Conservation (phyloP, 306 rosid species). For the Fagus sylvatica region DNA sequence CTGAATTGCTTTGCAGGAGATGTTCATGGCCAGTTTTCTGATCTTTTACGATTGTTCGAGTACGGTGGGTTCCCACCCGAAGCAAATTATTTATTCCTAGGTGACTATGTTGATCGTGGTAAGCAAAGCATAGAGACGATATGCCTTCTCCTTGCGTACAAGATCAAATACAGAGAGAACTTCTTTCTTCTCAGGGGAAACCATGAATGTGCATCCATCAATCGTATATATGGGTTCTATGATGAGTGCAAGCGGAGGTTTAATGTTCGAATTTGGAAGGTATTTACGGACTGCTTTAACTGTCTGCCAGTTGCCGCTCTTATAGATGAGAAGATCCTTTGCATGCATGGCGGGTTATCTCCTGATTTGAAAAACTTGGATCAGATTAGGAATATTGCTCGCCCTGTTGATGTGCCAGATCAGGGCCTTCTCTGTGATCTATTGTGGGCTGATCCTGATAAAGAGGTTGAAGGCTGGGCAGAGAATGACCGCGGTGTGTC, state of each 20-base stretch:
- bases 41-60: slow-evolving; percentile 74
- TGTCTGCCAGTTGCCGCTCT: slow-evolving; percentile 82
- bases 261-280: slow-evolving; percentile 78
- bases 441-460: slow-evolving; percentile 91
- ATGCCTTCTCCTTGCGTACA: slow-evolving; percentile 80
- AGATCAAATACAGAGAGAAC: slow-evolving; percentile 82
- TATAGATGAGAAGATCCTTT: slow-evolving; percentile 81
- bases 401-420: slow-evolving; percentile 82
- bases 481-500: slow-evolving; percentile 90
- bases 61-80: slow-evolving; percentile 84
- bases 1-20: slow-evolving; percentile 54
- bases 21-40: slow-evolving; percentile 84
- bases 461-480: slow-evolving; percentile 85
- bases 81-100: slow-evolving; percentile 81
- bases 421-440: slow-evolving; percentile 86
- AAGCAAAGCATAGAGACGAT: slow-evolving; percentile 85
- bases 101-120: slow-evolving; percentile 90
- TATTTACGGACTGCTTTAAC: slow-evolving; percentile 82
- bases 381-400: slow-evolving; percentile 78
- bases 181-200: slow-evolving; percentile 89
- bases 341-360: slow-evolving; percentile 88
- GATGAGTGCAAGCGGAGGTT: slow-evolving; percentile 88
- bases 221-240: slow-evolving; percentile 81
- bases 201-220: slow-evolving; percentile 87
- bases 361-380: slow-evolving; percentile 71